Evolutionary conservation across 179 eudicot species (phyloP).

Genomic region (Spinacia oleracea): DNA sequence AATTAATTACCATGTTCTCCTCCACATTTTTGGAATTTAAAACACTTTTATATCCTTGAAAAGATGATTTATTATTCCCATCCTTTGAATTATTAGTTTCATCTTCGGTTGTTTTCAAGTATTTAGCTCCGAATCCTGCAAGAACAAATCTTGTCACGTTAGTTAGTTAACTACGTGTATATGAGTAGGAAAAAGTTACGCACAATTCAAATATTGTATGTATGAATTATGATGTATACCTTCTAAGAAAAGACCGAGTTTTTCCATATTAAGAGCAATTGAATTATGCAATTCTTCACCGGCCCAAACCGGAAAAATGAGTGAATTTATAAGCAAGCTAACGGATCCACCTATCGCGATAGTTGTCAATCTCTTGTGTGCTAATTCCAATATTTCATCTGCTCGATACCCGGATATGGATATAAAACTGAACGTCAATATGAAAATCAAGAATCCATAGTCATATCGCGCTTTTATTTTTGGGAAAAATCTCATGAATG

Average conservation of each 20-base stretch:
- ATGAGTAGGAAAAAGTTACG: too few species aligned
- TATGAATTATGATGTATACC: slow-evolving; percentile 28
- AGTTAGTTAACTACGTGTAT: background rate
- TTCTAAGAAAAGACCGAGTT: slow-evolving; percentile 54
- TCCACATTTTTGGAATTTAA: slow-evolving; percentile 53
- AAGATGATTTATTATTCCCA: slow-evolving; percentile 18
- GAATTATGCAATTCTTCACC: slow-evolving; percentile 61
- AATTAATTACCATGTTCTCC: slow-evolving; percentile 43
- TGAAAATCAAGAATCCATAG: slow-evolving; percentile 60
- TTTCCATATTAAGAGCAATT: slow-evolving; percentile 46
- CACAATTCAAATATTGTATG: too few species aligned
- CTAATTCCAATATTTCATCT: slow-evolving; percentile 47
- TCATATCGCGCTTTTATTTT: slow-evolving; percentile 60
- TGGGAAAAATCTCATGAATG: slow-evolving; percentile 56
- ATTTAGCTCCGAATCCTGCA: slow-evolving; percentile 48
- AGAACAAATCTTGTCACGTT: background rate
- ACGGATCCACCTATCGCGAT: slow-evolving; percentile 51
- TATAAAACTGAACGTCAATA: slow-evolving; percentile 57
- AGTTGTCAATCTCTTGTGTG: slow-evolving; percentile 52
- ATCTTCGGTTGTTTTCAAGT: slow-evolving; percentile 31
- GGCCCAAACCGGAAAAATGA: slow-evolving; percentile 58
- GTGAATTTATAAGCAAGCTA: slow-evolving; percentile 43
- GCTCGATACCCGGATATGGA: slow-evolving; percentile 56
- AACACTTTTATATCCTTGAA: slow-evolving; percentile 50
- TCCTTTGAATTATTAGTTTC: slow-evolving; percentile 32